Conservation (phyloP, 192 early-diverging fungal species). For the Coemansia sp. region DNA sequence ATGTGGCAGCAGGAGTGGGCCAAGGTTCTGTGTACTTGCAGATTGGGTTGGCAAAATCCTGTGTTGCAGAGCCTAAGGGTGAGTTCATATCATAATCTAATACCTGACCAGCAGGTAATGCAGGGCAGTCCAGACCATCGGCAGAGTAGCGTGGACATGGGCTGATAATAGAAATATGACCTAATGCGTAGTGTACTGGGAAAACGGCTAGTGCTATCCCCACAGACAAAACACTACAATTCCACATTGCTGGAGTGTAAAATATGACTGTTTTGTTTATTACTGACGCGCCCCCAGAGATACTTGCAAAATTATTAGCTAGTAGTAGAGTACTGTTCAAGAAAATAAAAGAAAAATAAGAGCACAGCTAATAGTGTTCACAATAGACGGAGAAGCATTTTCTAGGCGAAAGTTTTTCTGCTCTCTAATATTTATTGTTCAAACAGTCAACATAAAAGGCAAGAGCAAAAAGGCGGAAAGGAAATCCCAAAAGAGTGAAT, state of each 20-base stretch:
- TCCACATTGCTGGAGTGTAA: neutral
- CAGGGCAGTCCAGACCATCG: constrained; percentile 36
- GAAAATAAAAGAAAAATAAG: neutral
- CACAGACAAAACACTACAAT: neutral
- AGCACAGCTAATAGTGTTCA: too few relatives aligned
- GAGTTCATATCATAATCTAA: constrained; percentile 41
- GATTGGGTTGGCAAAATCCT: constrained; percentile 12
- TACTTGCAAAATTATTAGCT: neutral
- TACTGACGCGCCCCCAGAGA: too few relatives aligned
- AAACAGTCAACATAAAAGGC: neutral
- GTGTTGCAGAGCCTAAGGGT: constrained; percentile 14
- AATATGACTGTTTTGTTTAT: too few relatives aligned
- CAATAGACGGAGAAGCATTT: neutral
- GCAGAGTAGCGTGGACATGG: constrained; percentile 40
- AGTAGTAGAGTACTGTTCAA: neutral
- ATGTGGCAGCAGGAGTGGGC: constrained; percentile 23
- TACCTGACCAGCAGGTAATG: constrained; percentile 38
- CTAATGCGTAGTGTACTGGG: neutral
- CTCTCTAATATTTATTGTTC: neutral
- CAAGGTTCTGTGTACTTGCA: constrained; percentile 44
- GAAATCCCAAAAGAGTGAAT: neutral
- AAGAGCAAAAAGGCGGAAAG: neutral
- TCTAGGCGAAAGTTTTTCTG: neutral
- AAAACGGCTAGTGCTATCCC: neutral
- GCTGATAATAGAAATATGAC: constrained; percentile 21